Evolutionary conservation across 139 green algal genomes (phyloP).

Genomic region (Gonium pectorale): DNA sequence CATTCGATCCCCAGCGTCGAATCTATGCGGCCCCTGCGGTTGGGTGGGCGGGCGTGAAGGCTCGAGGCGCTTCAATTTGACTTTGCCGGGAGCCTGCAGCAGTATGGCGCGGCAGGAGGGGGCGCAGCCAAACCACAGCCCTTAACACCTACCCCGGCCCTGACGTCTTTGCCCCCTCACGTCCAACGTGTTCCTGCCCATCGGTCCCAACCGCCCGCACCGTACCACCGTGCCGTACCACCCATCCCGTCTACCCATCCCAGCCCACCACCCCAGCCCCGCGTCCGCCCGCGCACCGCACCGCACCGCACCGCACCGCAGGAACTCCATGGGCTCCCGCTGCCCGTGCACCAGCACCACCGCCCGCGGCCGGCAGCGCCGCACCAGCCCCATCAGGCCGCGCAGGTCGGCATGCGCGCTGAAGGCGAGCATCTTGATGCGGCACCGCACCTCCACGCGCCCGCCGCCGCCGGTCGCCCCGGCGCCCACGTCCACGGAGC

Average conservation of each 20-base stretch:
- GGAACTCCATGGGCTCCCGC: conserved; percentile 74
- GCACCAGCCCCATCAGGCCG: conserved; percentile 76
- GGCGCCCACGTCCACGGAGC: background rate
- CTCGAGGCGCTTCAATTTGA: too few species aligned
- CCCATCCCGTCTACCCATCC: too few species aligned
- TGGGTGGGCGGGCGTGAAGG: too few species aligned
- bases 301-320: conserved; percentile 23
- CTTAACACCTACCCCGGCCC: too few species aligned
- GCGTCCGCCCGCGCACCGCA: background rate
- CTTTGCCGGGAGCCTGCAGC: too few species aligned
- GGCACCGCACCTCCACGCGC: conserved; percentile 57
- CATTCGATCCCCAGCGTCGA: conserved; percentile 23
- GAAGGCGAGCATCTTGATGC: conserved; percentile 69
- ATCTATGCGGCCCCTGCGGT: conserved; percentile 20
- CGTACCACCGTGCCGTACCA: too few species aligned
- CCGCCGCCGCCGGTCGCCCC: conserved; percentile 1
- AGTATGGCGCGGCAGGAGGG: too few species aligned
- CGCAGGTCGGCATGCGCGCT: conserved; percentile 78
- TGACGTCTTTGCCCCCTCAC: too few species aligned
- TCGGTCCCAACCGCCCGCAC: too few species aligned
- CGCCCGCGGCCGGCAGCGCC: conserved; percentile 55
- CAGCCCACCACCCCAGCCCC: too few species aligned
- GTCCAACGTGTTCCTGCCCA: too few species aligned
- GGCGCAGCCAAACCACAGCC: too few species aligned
- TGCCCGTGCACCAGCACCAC: conserved; percentile 86